Evolutionary conservation across 108 stramenopile genomes (phyloP), one percentile per base, ranked within the genome.

Genomic region (Fistulifera pelliculosa): DNA sequence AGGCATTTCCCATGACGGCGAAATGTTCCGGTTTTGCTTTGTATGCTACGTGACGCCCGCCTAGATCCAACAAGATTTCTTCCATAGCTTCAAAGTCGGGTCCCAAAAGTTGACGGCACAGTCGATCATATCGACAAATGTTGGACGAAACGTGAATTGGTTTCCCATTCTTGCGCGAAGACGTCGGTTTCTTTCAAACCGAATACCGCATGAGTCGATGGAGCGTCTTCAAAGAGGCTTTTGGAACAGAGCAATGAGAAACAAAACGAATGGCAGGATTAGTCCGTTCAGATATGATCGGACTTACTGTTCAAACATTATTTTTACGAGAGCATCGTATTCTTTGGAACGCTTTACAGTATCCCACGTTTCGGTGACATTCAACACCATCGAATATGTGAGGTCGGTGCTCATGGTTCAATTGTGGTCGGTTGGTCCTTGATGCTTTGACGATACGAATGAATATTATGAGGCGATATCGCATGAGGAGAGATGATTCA

Each of bases 11-110:
- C 22, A 51, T 51, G 50, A 51, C 12, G 4, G 50, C 19, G 6
- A 24, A 51, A 22, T 51, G 25, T 51, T 66, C 47, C 22, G 66
- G 66, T 28, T 60, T 8, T 35, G 39, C 49, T 18, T 24, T 19
- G 42, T 49, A 49, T 41, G 48, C 35, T 14, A 53, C 18, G 40
- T 66, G 58, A 13, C 66, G 40, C 47, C 44, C 7, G 21, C 66
- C 66, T 27, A 66, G 35, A 25, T 59, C 52, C 1, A 35, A 26
- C 42, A 66, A 13, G 2, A 16, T 28, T 7, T 44, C 42, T 56
- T 60, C 66, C 12, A 66, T 39, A 8, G 58, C 39, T 19, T 49
- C 49, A 24, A 66, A 51, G 39, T 66, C 58, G 25, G 66, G 66
- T 39, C 66, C 66, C 11, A 66, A 54, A 66, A 60, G n/a, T n/a